Evolutionary conservation across 2,329 filamentous ascomycete species (phyloP), one percentile per base, ranked within the genome.

Genomic region (Biscogniauxia sp.): DNA sequence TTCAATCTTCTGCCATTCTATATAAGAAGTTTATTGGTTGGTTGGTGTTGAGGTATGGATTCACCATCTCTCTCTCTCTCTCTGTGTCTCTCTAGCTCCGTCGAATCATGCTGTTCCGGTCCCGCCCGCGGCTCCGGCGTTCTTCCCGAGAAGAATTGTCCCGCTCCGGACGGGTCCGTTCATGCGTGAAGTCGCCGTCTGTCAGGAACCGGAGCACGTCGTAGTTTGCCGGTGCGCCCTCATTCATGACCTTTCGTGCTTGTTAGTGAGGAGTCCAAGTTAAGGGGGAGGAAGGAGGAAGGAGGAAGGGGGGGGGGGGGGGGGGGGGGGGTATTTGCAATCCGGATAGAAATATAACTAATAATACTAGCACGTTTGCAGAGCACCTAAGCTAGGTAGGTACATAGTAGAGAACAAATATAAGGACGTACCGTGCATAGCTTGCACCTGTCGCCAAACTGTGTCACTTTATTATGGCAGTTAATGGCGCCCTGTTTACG

Each of bases 391-490:
- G 23, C 5, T 23, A 5, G 23, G 23, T 23, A 5, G 23, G 5
- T 23, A 23, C 2, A 5, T 23, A 23, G 28, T 32, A 32, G 9
- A 1, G 19, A 55, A 20, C 20, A 51, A 51, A 41, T 41, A 26
- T 19, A 32, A n/a, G 26, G 17, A 62, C 68, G 13, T 69, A 72
- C 71, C 53, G 61, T 65, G 58, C 71, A 73, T 7, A 68, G 58
- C 28, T 65, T 61, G 53, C 70, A 73, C 19, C 69, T 64, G 45
- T 71, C 66, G n/a, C 71, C 71, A 53, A 73, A 73, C 20, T 65
- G 55, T 13, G 61, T 20, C 52, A 73, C 71, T 61, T 65, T 70
- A 57, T 72, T 73, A 51, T 68, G 66, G 66, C 71, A 73, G 62
- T 72, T 67, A 50, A 65, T 60, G 11, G 63, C 52, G 51, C 66